Conservation (phyloP, 73 alveolate species). For the Stentor coeruleus region DNA sequence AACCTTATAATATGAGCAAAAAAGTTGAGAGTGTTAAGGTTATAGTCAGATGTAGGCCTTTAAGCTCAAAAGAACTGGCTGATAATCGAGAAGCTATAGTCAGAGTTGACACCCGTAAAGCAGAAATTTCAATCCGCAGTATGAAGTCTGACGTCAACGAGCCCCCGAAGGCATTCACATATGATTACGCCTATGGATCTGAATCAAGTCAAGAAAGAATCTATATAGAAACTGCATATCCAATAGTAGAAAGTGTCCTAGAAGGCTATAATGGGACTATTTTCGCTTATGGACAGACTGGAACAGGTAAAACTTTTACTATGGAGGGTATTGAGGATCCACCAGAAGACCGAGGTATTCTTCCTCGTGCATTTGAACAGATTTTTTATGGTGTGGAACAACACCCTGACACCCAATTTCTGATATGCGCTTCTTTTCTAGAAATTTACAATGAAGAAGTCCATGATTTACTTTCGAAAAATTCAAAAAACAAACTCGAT, state of each 20-base stretch:
- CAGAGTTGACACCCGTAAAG: conserved; percentile 58
- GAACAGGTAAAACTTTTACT: conserved; percentile 98
- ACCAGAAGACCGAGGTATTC: conserved; percentile 83
- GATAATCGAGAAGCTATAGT: conserved; percentile 76
- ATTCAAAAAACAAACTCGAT: conserved; percentile 66
- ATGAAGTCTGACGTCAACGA: conserved; percentile 57
- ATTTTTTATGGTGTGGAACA: conserved; percentile 82
- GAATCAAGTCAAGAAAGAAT: conserved; percentile 69
- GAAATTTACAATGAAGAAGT: conserved; percentile 95
- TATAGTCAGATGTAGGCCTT: conserved; percentile 84
- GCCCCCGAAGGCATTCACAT: conserved; percentile 82
- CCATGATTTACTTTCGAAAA: conserved; percentile 76
- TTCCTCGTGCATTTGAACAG: conserved; percentile 95
- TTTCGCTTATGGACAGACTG: conserved; percentile 98
- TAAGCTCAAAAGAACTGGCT: conserved; percentile 64
- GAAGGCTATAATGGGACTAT: conserved; percentile 98
- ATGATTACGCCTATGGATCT: conserved; percentile 74
- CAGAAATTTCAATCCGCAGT: conserved; percentile 62
- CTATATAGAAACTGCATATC: conserved; percentile 81
- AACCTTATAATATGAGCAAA: conserved; percentile 37
- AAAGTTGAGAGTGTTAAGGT: conserved; percentile 84
- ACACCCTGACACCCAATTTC: conserved; percentile 67
- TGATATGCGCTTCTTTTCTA: conserved; percentile 81
- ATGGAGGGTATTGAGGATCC: conserved; percentile 95
- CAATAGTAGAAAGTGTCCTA: conserved; percentile 84